phyloP scores from a whole-genome alignment of 208 protist species.

The Leishmania amazonensis region DNA sequence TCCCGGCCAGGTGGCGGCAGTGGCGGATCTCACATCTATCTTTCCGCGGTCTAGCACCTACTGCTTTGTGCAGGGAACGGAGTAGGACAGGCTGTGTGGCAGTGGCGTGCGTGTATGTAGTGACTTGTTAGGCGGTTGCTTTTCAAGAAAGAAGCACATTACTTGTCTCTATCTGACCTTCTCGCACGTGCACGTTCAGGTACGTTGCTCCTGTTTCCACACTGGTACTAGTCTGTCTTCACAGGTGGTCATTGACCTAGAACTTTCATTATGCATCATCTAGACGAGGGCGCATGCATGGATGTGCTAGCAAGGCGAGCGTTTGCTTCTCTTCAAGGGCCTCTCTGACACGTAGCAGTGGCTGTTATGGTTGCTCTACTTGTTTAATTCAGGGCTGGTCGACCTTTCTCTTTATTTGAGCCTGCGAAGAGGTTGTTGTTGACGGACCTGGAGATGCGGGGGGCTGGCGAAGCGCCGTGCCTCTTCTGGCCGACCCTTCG shows the following conservation, averaged over 20 bases:
- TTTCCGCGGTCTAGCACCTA: conserved; percentile 81
- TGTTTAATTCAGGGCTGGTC: neutral
- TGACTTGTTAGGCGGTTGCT: neutral
- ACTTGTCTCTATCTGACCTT: neutral
- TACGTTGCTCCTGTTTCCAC: neutral
- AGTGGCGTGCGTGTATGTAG: no score
- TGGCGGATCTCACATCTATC: conserved; percentile 51
- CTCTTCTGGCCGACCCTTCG: neutral
- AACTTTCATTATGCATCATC: neutral
- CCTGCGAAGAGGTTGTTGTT: neutral
- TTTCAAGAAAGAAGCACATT: neutral
- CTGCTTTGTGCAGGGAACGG: conserved; percentile 71
- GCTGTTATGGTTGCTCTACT: neutral
- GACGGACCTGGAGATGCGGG: neutral
- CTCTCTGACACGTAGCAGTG: neutral
- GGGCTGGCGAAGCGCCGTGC: neutral
- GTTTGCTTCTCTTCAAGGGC: neutral
- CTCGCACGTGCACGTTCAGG: neutral
- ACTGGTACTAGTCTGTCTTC: neutral
- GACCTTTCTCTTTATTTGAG: neutral
- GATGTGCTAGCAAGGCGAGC: neutral
- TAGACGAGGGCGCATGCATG: neutral
- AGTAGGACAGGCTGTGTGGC: conserved; percentile 15
- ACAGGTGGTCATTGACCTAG: neutral
- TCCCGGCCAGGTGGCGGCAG: conserved; percentile 71